Base-by-base conservation (phyloP, 1,284 basidiomycete species). In the Fomitopsis palustris region DNA sequence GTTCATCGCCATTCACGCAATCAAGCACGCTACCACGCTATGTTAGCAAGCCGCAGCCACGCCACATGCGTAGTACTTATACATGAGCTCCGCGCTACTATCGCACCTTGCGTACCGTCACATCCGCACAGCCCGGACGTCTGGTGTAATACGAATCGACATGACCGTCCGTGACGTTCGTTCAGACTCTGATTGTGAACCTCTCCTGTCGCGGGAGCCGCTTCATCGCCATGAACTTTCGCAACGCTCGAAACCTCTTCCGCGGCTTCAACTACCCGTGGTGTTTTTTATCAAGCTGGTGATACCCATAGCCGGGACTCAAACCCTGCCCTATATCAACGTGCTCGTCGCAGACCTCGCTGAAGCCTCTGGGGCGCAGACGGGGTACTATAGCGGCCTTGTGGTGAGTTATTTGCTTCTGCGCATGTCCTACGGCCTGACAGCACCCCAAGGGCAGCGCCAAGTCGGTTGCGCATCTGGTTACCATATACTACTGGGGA, bases 321-420 rank as follows among this genome's bases (percentile, higher is more conserved):
- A 73, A 57, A 43, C 68, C 6, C 60, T 74, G 42, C 76, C 76
- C 4, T 77, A 76, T 55, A 66, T 75, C 63, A 77, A 77, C 63
- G 67, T 70, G 39, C 67, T 75, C 69, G 67, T 75, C 42, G 69
- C 65, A 43, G 64, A 68, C 21, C 65, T 73, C 19, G 65, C 68
- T 7, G 61, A 70, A 16, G 69, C 71, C 0, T 65, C 67, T 23
- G 67, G 67, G 4, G 64, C 72, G 27, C 64, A 67, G 43, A 70
- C 70, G 0, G 73, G 72, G 8, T 74, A 74, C 59, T 74, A 74
- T 59, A 70, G 69, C 55, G 73, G 73, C 0, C 62, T 74, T n/a
- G 65, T 71, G 53, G 69, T 70, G 25, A 60, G 67, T 65, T 23
- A 9, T 37, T 25, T 7, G n/a, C 39, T 45, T 21, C 21, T 2